Evolutionary conservation across 345 rosid genomes (phyloP).

Genomic region (Eucalyptus tenuipes): DNA sequence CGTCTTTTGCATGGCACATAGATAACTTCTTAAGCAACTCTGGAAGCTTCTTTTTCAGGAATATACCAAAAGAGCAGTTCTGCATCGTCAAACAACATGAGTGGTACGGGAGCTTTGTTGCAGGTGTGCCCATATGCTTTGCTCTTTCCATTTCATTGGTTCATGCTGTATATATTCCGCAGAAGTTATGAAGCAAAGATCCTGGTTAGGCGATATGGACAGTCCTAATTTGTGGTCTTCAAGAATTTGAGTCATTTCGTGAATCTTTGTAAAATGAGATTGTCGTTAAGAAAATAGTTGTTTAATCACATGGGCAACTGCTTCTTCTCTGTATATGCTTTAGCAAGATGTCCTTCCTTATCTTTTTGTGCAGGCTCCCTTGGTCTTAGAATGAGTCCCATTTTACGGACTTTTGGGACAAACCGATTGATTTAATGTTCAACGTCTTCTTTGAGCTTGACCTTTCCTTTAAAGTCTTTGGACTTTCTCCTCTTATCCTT

Average conservation of each 20-base stretch:
- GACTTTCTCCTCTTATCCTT: not conserved
- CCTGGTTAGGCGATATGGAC: not conserved
- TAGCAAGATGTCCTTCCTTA: not conserved
- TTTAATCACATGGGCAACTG: not conserved
- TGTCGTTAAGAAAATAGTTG: not conserved
- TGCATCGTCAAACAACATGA: constrained; percentile 35
- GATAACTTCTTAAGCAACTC: not conserved
- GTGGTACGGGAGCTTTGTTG: constrained; percentile 48
- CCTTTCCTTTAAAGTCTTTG: not conserved
- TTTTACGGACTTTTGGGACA: not conserved
- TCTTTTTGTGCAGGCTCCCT: not conserved
- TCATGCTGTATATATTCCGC: not conserved
- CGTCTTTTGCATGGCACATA: not conserved
- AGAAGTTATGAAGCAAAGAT: not conserved
- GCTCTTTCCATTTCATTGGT: not conserved
- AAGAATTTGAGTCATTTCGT: not conserved
- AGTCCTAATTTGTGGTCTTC: not conserved
- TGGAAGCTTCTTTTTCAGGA: constrained; percentile 25
- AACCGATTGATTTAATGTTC: not conserved
- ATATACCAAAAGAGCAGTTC: constrained; percentile 56
- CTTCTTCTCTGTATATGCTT: not conserved
- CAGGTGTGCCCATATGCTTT: constrained; percentile 37
- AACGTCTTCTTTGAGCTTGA: not conserved
- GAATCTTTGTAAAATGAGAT: not conserved
- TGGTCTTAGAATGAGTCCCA: not conserved